Percentiles rank a stretch among this genome's conserved stretches.
Evolutionary conservation across 441 rosid species (phyloP).

Genomic region (Corymbia citriodora): DNA sequence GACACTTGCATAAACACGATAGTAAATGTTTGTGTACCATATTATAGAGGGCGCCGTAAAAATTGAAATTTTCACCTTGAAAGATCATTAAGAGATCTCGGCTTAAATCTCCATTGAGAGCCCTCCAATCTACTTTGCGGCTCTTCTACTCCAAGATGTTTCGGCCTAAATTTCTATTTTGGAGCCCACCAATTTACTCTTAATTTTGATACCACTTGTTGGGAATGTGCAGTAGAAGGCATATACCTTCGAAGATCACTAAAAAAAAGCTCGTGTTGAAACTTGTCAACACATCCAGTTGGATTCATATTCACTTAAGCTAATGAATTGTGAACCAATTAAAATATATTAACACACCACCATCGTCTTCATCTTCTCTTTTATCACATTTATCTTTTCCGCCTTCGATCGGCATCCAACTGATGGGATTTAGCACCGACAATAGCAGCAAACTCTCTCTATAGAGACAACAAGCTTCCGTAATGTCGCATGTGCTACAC

Average conservation of each 20-base stretch:
- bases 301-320: no score
- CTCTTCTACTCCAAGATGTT: neutral
- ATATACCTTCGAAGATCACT: no score
- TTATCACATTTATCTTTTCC: no score
- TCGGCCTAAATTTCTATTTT: no score
- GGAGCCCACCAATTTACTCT: neutral
- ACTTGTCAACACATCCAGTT: no score
- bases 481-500: neutral
- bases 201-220: neutral
- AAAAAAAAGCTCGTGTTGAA: no score
- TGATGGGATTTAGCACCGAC: no score
- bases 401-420: no score
- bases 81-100: neutral
- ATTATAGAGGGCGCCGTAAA: neutral
- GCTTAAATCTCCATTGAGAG: neutral
- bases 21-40: neutral
- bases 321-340: neutral
- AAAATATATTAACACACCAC: neutral
- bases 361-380: no score
- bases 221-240: neutral
- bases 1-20: neutral
- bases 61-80: neutral
- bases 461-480: no score
- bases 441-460: no score
- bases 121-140: neutral